phyloP scores from a whole-genome alignment of 1,284 basidiomycete species.

The Pyrrhoderma noxium region DNA sequence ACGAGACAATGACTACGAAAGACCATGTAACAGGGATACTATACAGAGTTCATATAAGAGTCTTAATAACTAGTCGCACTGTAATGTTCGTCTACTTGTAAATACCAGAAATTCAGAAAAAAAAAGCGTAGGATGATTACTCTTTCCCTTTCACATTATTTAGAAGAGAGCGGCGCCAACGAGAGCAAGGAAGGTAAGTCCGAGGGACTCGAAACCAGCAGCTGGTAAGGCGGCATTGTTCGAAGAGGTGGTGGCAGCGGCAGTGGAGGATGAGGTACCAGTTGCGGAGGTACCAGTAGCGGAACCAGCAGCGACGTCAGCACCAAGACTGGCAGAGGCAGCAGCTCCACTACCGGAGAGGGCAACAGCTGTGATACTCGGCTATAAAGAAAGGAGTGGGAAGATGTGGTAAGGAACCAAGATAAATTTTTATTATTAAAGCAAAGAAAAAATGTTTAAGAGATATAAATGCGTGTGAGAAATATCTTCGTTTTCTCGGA shows the following conservation, averaged over 20 bases:
- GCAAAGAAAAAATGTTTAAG: too few relatives aligned
- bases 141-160: not conserved
- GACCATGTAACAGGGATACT: too few relatives aligned
- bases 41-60: too few relatives aligned
- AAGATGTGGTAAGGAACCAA: too few relatives aligned
- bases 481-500: too few relatives aligned
- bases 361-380: not conserved
- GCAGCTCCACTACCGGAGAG: conserved; percentile 9
- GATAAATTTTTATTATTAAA: too few relatives aligned
- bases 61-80: too few relatives aligned
- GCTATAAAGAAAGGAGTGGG: not conserved
- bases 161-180: conserved; percentile 11
- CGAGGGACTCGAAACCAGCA: conserved; percentile 9
- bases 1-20: too few relatives aligned
- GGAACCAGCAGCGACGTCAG: not conserved
- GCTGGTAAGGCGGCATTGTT: not conserved
- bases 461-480: too few relatives aligned
- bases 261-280: not conserved
- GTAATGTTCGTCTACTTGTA: too few relatives aligned
- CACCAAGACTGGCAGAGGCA: conserved; percentile 6
- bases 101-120: not conserved
- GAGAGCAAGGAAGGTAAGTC: conserved; percentile 9
- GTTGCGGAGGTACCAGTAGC: not conserved
- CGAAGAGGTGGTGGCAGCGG: not conserved
- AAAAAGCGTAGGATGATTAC: too few relatives aligned